Evolutionary conservation across 176 grass and related monocot species (phyloP).

Genomic region (Aegilops longissima): DNA sequence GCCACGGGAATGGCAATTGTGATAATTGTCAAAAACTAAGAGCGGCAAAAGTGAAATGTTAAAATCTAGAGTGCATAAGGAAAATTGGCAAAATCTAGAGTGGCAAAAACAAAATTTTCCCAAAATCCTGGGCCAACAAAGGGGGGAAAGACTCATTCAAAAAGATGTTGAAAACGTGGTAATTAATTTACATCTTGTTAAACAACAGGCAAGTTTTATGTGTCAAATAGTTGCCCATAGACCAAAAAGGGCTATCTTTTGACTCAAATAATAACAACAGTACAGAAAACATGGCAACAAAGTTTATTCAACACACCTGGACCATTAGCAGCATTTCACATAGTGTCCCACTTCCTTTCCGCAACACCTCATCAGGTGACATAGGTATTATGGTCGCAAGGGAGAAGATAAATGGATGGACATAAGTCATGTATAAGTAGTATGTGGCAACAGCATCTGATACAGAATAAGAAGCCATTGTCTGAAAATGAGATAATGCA

Average conservation of each 20-base stretch:
- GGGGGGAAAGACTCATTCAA: background rate
- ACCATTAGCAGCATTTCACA: slow-evolving; percentile 99
- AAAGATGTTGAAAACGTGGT: background rate
- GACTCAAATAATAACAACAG: slow-evolving; percentile 4
- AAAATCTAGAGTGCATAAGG: too few species aligned
- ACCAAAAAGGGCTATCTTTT: slow-evolving; percentile 9
- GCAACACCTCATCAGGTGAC: slow-evolving; percentile 86
- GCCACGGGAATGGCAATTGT: too few species aligned
- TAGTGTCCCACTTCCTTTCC: slow-evolving; percentile 97
- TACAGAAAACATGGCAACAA: slow-evolving; percentile 13
- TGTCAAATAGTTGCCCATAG: background rate
- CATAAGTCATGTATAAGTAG: slow-evolving; percentile 98
- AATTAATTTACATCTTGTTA: slow-evolving; percentile 12
- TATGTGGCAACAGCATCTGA: slow-evolving; percentile 98
- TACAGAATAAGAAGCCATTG: slow-evolving; percentile 99
- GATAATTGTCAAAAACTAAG: too few species aligned
- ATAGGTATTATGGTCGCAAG: slow-evolving; percentile 99
- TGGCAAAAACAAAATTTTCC: too few species aligned
- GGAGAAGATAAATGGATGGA: slow-evolving; percentile 99
- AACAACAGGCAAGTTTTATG: slow-evolving; percentile 11
- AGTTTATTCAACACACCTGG: slow-evolving; percentile 59
- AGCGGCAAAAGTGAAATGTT: too few species aligned
- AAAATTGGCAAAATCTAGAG: too few species aligned
- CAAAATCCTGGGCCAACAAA: background rate
- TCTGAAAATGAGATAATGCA: slow-evolving; percentile 58